Evolutionary conservation across 257 asterid species (phyloP), one percentile per base, ranked within the genome.

Genomic region (Rubia yunnanensis): DNA sequence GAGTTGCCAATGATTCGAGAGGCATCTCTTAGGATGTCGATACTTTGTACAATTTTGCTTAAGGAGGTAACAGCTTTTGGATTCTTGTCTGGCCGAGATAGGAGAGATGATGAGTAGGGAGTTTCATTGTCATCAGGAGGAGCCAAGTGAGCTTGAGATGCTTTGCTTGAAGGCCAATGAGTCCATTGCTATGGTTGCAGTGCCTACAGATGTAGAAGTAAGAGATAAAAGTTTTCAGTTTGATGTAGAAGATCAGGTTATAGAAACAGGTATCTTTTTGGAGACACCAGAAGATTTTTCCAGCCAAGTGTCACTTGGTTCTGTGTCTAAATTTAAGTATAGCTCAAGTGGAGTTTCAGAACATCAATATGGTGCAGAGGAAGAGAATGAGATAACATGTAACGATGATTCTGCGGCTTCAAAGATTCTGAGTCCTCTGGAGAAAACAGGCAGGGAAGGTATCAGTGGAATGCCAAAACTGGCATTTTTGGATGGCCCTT

Each of bases 31-130:
- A 87, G 96, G 0, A 87, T 89, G 62, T 76, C 89, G 73, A 61
- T 71, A 66, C 84, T 92, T 60, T 89, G 94, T 72, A 89, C 96
- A 22, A 72, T 78, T 75, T 92, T 92, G 74, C 92, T 89, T 55
- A 86, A 92, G 73, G 97, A 84, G 73, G 97, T 95, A 64, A 91
- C 92, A 55, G 76, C 74, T 3, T 67, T 75, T 74, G 97, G 97
- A 53, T 85, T 92, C 4, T n/a, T 89, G 94, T 69, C 95, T 92
- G 63, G 91, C 97, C 50, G 97, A 92, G 87, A 89, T 92, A 63
- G 99, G 97, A 46, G 94, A 86, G 80, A 92, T 92, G 97, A 92
- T 92, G 99, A 92, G 87, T 64, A 70, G 97, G 76, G 97, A 84
- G 79, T 86, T 86, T 31, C 89, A 84, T 44, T 70, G 84, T 55